Conservation (phyloP, 1,139 yeast species). For the Magnusiomyces tetraspermus region DNA sequence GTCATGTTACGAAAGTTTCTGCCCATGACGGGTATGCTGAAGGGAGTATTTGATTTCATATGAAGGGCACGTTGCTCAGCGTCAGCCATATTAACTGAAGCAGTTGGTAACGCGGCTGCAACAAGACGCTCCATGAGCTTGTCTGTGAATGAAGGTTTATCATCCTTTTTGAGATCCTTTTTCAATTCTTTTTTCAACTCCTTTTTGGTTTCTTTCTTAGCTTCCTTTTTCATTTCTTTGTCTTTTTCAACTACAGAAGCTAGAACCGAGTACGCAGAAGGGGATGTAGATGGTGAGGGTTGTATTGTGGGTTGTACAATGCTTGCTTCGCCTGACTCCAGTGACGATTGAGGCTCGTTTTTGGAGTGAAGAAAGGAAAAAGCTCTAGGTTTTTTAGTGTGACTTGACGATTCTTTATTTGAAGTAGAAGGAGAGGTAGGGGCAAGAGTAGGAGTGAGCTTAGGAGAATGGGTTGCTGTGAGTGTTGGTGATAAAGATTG, state of each 20-base stretch:
- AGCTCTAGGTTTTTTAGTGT: no score
- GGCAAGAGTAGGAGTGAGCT: background rate
- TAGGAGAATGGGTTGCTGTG: no score
- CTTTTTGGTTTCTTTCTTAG: background rate
- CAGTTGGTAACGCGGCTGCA: conserved; percentile 61
- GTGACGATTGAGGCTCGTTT: background rate
- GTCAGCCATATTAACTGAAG: conserved; percentile 35
- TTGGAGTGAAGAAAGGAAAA: no score
- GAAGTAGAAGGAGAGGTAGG: no score
- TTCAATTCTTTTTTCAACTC: background rate
- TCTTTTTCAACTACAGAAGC: background rate
- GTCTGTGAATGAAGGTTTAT: conserved; percentile 37
- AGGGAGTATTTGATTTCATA: conserved; percentile 56
- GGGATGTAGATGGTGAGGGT: background rate
- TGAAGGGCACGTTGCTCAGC: conserved; percentile 25
- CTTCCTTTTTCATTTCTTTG: background rate
- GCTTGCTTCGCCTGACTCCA: conserved; percentile 2
- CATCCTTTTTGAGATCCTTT: background rate
- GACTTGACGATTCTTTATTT: no score
- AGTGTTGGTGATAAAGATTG: no score
- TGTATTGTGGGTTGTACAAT: background rate
- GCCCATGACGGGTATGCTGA: conserved; percentile 62
- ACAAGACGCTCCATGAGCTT: conserved; percentile 61
- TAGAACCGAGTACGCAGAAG: background rate
- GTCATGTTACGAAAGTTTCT: conserved; percentile 58